Conservation (phyloP, 1,139 yeast genomes). For the Yamadazyma songkhlaensis region DNA sequence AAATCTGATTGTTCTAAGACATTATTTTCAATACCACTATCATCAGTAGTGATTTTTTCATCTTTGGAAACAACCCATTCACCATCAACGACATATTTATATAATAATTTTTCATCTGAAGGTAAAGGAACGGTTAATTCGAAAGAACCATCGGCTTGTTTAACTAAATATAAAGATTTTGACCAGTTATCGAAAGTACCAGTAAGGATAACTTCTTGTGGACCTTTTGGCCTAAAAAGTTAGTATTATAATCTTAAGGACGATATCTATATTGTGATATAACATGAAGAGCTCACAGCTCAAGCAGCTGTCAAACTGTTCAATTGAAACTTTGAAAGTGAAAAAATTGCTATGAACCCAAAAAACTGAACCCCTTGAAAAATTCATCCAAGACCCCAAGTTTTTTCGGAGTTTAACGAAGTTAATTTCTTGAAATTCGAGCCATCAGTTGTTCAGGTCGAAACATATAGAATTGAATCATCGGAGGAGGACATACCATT, state of each 20-base stretch:
- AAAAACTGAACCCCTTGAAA: too few species aligned
- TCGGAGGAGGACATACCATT: constrained; percentile 24
- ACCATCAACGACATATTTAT: constrained; percentile 76
- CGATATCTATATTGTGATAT: too few species aligned
- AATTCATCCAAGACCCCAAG: neutral
- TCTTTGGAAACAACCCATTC: constrained; percentile 55
- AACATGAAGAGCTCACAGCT: too few species aligned
- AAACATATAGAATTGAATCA: neutral
- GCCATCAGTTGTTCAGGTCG: too few species aligned
- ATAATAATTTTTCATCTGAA: constrained; percentile 43
- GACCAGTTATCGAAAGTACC: constrained; percentile 81
- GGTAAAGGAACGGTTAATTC: constrained; percentile 56
- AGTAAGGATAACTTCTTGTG: constrained; percentile 67
- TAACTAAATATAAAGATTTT: constrained; percentile 54
- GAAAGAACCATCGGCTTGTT: constrained; percentile 59
- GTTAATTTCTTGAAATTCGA: too few species aligned
- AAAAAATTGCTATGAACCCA: too few species aligned
- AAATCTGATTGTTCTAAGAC: constrained; percentile 45
- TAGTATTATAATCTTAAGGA: constrained; percentile 11
- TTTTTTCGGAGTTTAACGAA: neutral
- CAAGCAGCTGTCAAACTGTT: too few species aligned
- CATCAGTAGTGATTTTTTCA: constrained; percentile 46
- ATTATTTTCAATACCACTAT: constrained; percentile 61
- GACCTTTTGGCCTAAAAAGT: constrained; percentile 65
- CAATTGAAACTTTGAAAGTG: too few species aligned